These are phyloP conservation scores for Quercus robur DNA, from an alignment of 306 rosid genomes.

Conservation along the genomic window DNA sequence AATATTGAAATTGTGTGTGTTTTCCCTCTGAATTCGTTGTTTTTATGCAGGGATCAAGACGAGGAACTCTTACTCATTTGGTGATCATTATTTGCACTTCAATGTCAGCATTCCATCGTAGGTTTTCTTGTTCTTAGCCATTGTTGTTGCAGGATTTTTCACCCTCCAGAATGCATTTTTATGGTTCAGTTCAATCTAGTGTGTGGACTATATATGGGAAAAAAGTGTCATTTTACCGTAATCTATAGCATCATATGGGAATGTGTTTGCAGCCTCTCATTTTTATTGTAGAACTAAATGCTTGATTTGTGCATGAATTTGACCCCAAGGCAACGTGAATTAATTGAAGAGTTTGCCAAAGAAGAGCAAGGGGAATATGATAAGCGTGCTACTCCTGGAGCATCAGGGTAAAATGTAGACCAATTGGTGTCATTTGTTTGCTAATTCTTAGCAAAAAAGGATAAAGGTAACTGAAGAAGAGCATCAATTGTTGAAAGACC, in stretches of 20 bases:
- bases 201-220: too few species aligned
- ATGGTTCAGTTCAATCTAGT: too few species aligned
- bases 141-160: too few species aligned
- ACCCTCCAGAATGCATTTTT: too few species aligned
- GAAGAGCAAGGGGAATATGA: too few species aligned
- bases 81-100: too few species aligned
- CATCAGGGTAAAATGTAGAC: conserved; percentile 21
- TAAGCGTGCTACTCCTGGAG: neutral
- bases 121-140: conserved; percentile 13
- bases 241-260: neutral
- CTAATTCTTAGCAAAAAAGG: neutral
- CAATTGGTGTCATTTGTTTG: neutral
- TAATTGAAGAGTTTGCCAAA: conserved; percentile 66
- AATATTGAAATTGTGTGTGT: too few species aligned
- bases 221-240: too few species aligned
- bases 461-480: neutral
- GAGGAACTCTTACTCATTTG: conserved; percentile 48
- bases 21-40: neutral
- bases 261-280: neutral
- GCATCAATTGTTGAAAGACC: neutral
- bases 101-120: conserved; percentile 78
- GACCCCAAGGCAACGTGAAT: conserved; percentile 69
- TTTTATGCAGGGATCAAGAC: conserved; percentile 63
- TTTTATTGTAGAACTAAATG: neutral
- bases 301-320: conserved; percentile 44